Base-by-base conservation (phyloP, 2,329 filamentous ascomycete genomes). In the Neofusicoccum kwambonambiense region DNA sequence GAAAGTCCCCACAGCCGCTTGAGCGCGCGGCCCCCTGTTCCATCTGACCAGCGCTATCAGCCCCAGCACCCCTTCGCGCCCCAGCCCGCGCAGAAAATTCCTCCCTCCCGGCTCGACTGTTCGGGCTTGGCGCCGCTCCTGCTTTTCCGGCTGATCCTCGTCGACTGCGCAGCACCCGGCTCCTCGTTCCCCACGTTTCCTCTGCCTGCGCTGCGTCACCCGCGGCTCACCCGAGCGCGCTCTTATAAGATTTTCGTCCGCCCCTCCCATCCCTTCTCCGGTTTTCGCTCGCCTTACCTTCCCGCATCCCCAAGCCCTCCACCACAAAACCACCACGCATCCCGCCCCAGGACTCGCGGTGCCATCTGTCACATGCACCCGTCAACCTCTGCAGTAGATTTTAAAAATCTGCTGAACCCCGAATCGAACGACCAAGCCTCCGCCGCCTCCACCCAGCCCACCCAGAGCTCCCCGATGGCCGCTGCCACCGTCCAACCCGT, bases 401-500 rank as follows among this genome's bases (percentile, higher is more conserved):
- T 76, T 67, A 69, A 63, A 67, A 77, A 75, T 74, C 74, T 77
- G 67, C 74, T 78, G 66, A 77, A 78, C 67, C 75, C 75, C 60
- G 74, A 77, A 64, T 64, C 67, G 11, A 7, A 17, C n/a, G 37
- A 35, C 15, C 56, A 58, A 41, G 37, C 62, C 49, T 44, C 39
- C 27, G n/a, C 47, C 19, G 5, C 63, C 42, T 35, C 52, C 31
- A 35, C 62, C 19, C 61, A 56, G 37, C 63, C 65, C 17, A 51
- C 65, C 63, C 11, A n/a, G 39, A 56, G 11, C 17, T 34, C 22
- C 56, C 9, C 27, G 41, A 79, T 78, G 77, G 77, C 78, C 67
- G 77, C 81, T 63, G 78, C 81, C 69, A 76, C 80, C 64, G 79
- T 82, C 69, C 79, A 79, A 72, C 78, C 80, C 65, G 79, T 82